These are phyloP conservation scores for Coemansia furcata DNA, from an alignment of 192 early-diverging fungal genomes.

Conservation along the genomic window DNA sequence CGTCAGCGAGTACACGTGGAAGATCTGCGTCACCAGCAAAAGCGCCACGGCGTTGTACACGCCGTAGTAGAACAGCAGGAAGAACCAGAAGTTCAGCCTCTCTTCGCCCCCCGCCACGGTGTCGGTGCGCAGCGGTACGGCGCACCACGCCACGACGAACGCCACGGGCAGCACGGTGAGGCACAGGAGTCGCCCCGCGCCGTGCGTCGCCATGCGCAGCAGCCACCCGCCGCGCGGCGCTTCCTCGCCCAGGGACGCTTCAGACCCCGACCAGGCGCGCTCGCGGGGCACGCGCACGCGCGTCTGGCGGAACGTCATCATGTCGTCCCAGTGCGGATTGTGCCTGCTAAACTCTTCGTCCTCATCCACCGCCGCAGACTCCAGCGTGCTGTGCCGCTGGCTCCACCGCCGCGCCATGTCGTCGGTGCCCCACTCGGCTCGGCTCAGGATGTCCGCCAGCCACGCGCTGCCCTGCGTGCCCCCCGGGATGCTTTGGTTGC, in stretches of 20 bases:
- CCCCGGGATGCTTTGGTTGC: background rate
- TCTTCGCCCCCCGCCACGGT: slow-evolving; percentile 4
- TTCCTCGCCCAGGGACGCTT: background rate
- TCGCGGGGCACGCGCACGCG: slow-evolving; percentile 40
- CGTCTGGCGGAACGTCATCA: slow-evolving; percentile 55
- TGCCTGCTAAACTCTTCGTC: slow-evolving; percentile 28
- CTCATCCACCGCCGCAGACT: slow-evolving; percentile 19
- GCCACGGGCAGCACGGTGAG: slow-evolving; percentile 56
- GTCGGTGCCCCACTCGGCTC: slow-evolving; percentile 19
- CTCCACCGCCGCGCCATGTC: slow-evolving; percentile 23
- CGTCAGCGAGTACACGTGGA: slow-evolving; percentile 73
- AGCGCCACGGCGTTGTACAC: slow-evolving; percentile 72
- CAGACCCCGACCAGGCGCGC: slow-evolving; percentile 51
- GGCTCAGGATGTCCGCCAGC: slow-evolving; percentile 28
- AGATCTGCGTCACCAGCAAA: slow-evolving; percentile 71
- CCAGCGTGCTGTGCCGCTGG: slow-evolving; percentile 29
- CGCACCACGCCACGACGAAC: slow-evolving; percentile 56
- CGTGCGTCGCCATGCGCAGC: slow-evolving; percentile 46
- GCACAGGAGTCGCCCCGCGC: slow-evolving; percentile 39
- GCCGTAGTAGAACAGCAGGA: slow-evolving; percentile 75
- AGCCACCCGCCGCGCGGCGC: slow-evolving; percentile 23
- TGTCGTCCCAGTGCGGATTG: slow-evolving; percentile 60
- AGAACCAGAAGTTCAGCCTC: slow-evolving; percentile 75
- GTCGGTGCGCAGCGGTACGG: slow-evolving; percentile 57
- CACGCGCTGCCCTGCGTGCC: slow-evolving; percentile 16